A percentile compares a stretch with the other conserved stretches of the same genome.
Evolutionary conservation across 306 rosid species (phyloP).

Genomic region (Acacia confusa): DNA sequence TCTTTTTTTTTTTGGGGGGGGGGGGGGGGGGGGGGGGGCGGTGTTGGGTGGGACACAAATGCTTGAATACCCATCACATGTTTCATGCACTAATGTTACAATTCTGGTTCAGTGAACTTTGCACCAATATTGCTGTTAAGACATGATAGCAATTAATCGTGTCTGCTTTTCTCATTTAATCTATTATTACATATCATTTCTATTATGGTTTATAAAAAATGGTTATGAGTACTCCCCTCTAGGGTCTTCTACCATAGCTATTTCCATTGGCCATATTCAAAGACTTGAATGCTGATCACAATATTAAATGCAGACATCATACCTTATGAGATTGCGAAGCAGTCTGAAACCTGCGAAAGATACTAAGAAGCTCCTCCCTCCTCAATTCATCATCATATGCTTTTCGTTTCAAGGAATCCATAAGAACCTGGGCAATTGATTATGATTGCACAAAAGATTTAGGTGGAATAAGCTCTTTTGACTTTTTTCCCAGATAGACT

Average conservation of each 20-base stretch:
- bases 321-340: slow-evolving; percentile 69
- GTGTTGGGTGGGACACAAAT: no score
- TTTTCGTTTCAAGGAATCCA: slow-evolving; percentile 86
- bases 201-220: slow-evolving; percentile 24
- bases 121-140: slow-evolving; percentile 10
- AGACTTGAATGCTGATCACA: slow-evolving; percentile 5
- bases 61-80: background rate
- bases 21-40: slow-evolving; percentile 26
- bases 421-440: slow-evolving; percentile 63
- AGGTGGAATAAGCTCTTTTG: slow-evolving; percentile 27
- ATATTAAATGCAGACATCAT: slow-evolving; percentile 23
- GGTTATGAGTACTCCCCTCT: background rate
- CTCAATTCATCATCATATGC: slow-evolving; percentile 91
- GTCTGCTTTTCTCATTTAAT: slow-evolving; percentile 7
- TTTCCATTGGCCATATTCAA: background rate
- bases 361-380: slow-evolving; percentile 81
- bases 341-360: slow-evolving; percentile 73
- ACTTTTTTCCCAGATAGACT: background rate
- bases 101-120: background rate
- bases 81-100: background rate
- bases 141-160: background rate
- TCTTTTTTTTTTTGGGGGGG: background rate
- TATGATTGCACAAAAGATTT: slow-evolving; percentile 28
- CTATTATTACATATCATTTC: slow-evolving; percentile 11
- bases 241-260: slow-evolving; percentile 11